A percentile compares a stretch with the other conserved stretches of the same genome.
These are phyloP conservation scores for Penicillium lividum DNA, from an alignment of 495 filamentous ascomycete genomes.

Conservation along the genomic window DNA sequence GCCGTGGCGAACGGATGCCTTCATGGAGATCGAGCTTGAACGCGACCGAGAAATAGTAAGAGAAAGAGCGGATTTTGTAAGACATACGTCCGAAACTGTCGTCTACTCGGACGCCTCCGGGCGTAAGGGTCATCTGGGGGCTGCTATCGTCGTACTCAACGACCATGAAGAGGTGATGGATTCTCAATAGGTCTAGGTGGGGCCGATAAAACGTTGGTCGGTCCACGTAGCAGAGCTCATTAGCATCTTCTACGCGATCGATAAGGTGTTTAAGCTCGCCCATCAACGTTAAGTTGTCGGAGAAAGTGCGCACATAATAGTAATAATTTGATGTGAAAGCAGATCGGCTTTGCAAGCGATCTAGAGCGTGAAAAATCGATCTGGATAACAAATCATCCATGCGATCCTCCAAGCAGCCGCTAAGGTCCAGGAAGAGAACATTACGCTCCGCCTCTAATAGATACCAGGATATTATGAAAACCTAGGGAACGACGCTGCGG, in stretches of 20 bases:
- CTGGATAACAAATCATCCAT: conserved; percentile 22
- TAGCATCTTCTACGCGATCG: conserved; percentile 24
- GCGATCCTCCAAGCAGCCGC: conserved; percentile 20
- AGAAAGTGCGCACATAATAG: conserved; percentile 1
- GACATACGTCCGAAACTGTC: conserved; percentile 9
- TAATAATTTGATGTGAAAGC: conserved; percentile 20
- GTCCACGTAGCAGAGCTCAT: conserved; percentile 27
- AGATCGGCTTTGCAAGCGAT: conserved; percentile 22
- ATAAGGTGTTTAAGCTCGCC: conserved; percentile 15
- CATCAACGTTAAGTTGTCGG: background rate
- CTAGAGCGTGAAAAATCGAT: conserved; percentile 18
- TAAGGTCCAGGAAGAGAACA: conserved; percentile 12
- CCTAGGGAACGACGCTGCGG: conserved; percentile 16
- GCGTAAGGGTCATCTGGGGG: conserved; percentile 18
- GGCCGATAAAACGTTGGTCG: conserved; percentile 24
- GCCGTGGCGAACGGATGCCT: conserved; percentile 22
- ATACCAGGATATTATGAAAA: conserved; percentile 19
- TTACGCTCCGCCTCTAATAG: conserved; percentile 22
- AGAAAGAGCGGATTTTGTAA: conserved; percentile 12
- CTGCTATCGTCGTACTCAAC: conserved; percentile 14
- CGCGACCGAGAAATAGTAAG: conserved; percentile 21
- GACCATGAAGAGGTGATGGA: conserved; percentile 6
- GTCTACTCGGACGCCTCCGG: conserved; percentile 28
- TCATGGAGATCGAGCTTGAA: conserved; percentile 25
- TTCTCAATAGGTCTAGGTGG: conserved; percentile 24